Evolutionary conservation across 2,329 filamentous ascomycete species (phyloP).

Genomic region (Bisporella sp.): DNA sequence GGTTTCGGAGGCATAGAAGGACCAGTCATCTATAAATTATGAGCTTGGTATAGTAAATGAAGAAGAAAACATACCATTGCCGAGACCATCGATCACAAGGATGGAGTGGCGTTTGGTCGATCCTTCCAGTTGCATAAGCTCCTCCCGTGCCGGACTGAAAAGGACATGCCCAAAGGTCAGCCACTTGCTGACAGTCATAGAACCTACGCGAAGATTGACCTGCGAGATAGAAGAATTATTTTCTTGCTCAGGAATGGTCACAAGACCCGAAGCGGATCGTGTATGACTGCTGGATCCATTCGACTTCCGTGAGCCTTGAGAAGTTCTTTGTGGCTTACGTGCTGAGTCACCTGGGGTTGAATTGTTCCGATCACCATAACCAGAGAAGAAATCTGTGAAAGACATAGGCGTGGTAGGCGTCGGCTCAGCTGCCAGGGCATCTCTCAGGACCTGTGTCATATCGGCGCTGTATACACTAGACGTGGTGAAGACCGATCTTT

Average conservation of each 20-base stretch:
- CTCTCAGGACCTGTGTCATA: slow-evolving; percentile 45
- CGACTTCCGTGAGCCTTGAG: slow-evolving; percentile 14
- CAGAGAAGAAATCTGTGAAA: slow-evolving; percentile 35
- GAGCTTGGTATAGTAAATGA: slow-evolving; percentile 4
- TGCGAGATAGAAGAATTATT: slow-evolving; percentile 59
- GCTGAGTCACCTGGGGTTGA: slow-evolving; percentile 8
- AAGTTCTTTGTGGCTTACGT: slow-evolving; percentile 5
- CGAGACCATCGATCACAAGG: slow-evolving; percentile 74
- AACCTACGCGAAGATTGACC: slow-evolving; percentile 71
- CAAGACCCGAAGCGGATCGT: slow-evolving; percentile 11
- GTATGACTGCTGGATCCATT: slow-evolving; percentile 15
- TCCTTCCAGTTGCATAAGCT: slow-evolving; percentile 48
- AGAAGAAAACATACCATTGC: slow-evolving; percentile 44
- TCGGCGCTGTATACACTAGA: slow-evolving; percentile 50
- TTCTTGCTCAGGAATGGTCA: slow-evolving; percentile 29
- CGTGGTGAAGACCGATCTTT: slow-evolving; percentile 24
- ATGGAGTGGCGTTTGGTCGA: slow-evolving; percentile 53
- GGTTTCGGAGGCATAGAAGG: slow-evolving; percentile 75
- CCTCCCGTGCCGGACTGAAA: slow-evolving; percentile 72
- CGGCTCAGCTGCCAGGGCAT: slow-evolving; percentile 36
- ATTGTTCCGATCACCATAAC: slow-evolving; percentile 33
- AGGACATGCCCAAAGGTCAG: slow-evolving; percentile 77
- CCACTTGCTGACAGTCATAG: slow-evolving; percentile 84
- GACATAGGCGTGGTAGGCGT: slow-evolving; percentile 39
- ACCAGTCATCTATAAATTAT: slow-evolving; percentile 60